Conservation (phyloP, 2,329 filamentous ascomycete species). For the Neonectria neomacrospora region DNA sequence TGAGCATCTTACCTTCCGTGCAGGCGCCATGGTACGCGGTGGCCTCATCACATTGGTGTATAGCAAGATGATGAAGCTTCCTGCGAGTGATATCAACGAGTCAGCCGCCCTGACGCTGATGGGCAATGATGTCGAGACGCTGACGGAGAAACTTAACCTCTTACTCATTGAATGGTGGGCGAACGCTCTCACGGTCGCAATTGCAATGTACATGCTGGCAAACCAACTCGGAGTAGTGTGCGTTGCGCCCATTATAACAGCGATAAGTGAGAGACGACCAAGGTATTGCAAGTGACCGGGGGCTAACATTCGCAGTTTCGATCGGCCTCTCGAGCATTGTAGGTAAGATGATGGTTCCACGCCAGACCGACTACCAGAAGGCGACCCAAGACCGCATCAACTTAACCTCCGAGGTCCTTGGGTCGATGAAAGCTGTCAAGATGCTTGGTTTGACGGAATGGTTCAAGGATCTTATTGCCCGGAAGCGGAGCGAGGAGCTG, state of each 20-base stretch:
- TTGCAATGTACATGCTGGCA: conserved; percentile 47
- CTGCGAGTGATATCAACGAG: conserved; percentile 40
- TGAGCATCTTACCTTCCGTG: conserved; percentile 47
- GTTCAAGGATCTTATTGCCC: conserved; percentile 39
- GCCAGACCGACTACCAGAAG: conserved; percentile 47
- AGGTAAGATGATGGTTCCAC: conserved; percentile 43
- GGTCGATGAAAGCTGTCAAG: conserved; percentile 49
- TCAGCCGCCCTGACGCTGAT: conserved; percentile 47
- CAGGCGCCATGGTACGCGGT: conserved; percentile 46
- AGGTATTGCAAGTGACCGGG: neutral
- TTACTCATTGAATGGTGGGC: conserved; percentile 49
- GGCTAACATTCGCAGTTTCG: conserved; percentile 32
- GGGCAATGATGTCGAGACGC: conserved; percentile 48
- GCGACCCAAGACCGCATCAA: conserved; percentile 49
- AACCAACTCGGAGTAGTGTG: conserved; percentile 49
- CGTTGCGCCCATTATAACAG: conserved; percentile 47
- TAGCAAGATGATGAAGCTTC: conserved; percentile 45
- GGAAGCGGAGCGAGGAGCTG: conserved; percentile 44
- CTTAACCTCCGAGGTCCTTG: conserved; percentile 47
- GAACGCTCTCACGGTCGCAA: conserved; percentile 45
- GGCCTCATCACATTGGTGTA: conserved; percentile 47
- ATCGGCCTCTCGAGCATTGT: conserved; percentile 35
- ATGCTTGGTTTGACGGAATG: conserved; percentile 48
- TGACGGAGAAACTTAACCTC: conserved; percentile 42
- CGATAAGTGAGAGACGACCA: conserved; percentile 41